Conservation (phyloP, 2,329 filamentous ascomycete genomes). For the Ophiostoma sp. region DNA sequence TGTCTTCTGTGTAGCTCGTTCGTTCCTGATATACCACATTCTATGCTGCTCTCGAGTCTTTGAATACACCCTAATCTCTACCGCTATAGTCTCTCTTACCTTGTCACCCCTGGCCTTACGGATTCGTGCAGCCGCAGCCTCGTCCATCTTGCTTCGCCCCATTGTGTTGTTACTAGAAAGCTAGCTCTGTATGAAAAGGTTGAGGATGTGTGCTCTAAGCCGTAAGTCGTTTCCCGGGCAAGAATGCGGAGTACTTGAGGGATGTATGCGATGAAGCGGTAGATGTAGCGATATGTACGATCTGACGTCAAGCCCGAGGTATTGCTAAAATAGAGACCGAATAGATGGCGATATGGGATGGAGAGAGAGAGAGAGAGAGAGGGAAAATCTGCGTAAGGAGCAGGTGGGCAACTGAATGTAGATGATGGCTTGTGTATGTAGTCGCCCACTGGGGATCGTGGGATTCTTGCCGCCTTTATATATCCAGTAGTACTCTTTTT, state of each 20-base stretch:
- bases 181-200: neutral
- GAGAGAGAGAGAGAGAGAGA: neutral
- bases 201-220: no score
- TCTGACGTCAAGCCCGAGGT: no score
- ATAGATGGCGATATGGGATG: neutral
- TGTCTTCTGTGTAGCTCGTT: neutral
- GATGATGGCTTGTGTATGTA: neutral
- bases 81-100: constrained; percentile 27
- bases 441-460: neutral
- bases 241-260: neutral
- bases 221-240: no score
- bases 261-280: neutral
- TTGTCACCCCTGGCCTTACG: constrained; percentile 39
- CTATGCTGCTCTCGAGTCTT: neutral
- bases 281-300: no score
- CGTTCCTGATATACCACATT: neutral
- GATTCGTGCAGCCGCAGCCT: constrained; percentile 39
- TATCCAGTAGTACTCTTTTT: neutral
- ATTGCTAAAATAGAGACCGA: neutral
- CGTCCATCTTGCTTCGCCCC: constrained; percentile 40
- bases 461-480: constrained; percentile 7
- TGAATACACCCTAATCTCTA: no score
- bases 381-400: neutral
- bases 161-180: constrained; percentile 25
- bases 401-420: neutral